Evolutionary conservation across 306 rosid genomes (phyloP), one percentile per base, ranked within the genome.

Genomic region (Cercis canadensis): DNA sequence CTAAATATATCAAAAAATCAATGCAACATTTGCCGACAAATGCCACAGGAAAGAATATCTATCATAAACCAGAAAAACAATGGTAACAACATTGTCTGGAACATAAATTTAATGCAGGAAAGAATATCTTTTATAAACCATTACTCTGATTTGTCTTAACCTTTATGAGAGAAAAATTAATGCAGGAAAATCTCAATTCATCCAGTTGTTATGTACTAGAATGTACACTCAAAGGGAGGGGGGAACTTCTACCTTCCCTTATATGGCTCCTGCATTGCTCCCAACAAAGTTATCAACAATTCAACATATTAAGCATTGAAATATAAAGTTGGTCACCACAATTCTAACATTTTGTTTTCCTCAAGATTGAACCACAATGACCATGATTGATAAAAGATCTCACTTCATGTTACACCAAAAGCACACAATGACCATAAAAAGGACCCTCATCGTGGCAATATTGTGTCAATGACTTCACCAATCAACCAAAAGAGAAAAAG

Each of bases 341-440:
- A 34, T 24, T 52, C 36, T 18, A 52, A 46, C 43, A 67, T 58
- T 36, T 50, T 40, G 57, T 64, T 51, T 51, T 36, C 70, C 19
- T 50, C 61, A 33, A 40, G 50, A 39, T 13, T 51, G 43, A 60
- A 40, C 18, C 49, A 60, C 14, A 37, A 68, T 19, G 57, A 46
- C 37, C 12, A 33, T 70, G 67, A 70, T 4, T 36, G 34, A 62
- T 14, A 65, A n/a, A 65, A 16, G 43, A 65, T 50, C 59, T 72
- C 54, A 51, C 39, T 65, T 78, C 43, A 47, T 72, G 47, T 78
- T 72, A 73, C 50, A 19, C 43, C 52, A 67, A 62, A 62, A 73
- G 16, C 65, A 68, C n/a, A 31, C 19, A 60, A 44, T 34, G 29
- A 36, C 59, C 65, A 44, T 7, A 19, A 45, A 76, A 69, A 16